These are phyloP conservation scores for Stemphylium beticola DNA, from an alignment of 2,329 filamentous ascomycete species.

Conservation along the genomic window DNA sequence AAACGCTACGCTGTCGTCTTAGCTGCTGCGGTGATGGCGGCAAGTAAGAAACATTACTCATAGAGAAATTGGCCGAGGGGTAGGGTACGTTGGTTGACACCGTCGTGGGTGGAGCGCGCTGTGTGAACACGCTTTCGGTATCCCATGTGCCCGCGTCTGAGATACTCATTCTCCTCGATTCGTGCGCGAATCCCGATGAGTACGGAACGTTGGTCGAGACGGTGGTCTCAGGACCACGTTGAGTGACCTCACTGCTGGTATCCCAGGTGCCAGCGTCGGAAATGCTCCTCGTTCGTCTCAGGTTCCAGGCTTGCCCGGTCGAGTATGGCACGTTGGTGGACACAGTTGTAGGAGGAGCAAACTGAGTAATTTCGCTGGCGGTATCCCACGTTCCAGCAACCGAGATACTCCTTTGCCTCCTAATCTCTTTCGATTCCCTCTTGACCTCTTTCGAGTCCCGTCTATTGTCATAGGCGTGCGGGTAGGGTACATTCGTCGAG, in stretches of 20 bases:
- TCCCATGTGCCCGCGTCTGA: slow-evolving; percentile 10
- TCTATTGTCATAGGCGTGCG: slow-evolving; percentile 5
- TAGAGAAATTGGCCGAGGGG: not conserved
- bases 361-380: slow-evolving; percentile 7
- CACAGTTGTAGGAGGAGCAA: slow-evolving; percentile 11
- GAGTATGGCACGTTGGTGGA: slow-evolving; percentile 13
- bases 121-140: slow-evolving; percentile 1
- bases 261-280: slow-evolving; percentile 12
- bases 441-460: slow-evolving; percentile 16
- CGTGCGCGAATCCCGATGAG: not conserved
- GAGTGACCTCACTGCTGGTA: slow-evolving; percentile 13
- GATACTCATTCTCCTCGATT: slow-evolving; percentile 5
- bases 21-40: slow-evolving; percentile 1
- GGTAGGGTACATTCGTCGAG: slow-evolving; percentile 16
- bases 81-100: slow-evolving; percentile 14
- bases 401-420: slow-evolving; percentile 10
- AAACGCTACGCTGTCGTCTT: slow-evolving; percentile 8
- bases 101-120: slow-evolving; percentile 8
- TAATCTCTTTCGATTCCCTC: slow-evolving; percentile 13
- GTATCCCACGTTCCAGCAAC: slow-evolving; percentile 17
- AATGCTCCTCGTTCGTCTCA: slow-evolving; percentile 10
- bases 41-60: not conserved
- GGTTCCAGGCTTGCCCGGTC: slow-evolving; percentile 3
- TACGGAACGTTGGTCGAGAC: slow-evolving; percentile 7
- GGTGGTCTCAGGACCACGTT: slow-evolving; percentile 1